Evolutionary conservation across 169 alveolate species (phyloP).

Genomic region (Miamiensis avidus): DNA sequence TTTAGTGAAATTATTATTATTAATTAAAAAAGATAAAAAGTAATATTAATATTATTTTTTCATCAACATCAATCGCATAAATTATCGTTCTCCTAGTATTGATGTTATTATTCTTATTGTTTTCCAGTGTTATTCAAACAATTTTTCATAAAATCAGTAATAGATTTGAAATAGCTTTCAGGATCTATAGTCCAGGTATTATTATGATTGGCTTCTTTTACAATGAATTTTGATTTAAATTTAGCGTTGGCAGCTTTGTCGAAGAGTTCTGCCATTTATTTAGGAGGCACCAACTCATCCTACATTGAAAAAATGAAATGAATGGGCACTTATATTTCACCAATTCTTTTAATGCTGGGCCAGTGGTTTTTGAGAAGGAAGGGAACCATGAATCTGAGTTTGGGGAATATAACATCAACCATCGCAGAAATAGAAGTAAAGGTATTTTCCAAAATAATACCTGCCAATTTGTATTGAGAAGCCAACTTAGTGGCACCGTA

Average conservation of each 20-base stretch:
- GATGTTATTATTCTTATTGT: background rate
- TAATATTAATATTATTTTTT: no score
- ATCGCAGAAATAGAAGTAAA: slow-evolving; percentile 75
- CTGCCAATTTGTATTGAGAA: slow-evolving; percentile 39
- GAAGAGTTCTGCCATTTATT: slow-evolving; percentile 55
- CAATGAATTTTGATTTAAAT: slow-evolving; percentile 15
- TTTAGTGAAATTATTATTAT: no score
- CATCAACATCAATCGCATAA: no score
- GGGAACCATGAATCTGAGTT: slow-evolving; percentile 44
- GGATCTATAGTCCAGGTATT: slow-evolving; percentile 67
- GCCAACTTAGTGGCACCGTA: slow-evolving; percentile 55
- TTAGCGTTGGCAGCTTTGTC: slow-evolving; percentile 45
- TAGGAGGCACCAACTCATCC: slow-evolving; percentile 78
- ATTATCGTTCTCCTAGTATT: background rate
- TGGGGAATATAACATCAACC: slow-evolving; percentile 71
- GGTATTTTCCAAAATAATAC: slow-evolving; percentile 83
- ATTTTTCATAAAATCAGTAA: background rate
- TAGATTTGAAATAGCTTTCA: slow-evolving; percentile 56
- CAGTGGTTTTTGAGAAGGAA: slow-evolving; percentile 63
- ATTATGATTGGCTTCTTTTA: slow-evolving; percentile 71
- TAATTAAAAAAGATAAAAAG: no score
- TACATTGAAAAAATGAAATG: slow-evolving; percentile 62
- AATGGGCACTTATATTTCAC: slow-evolving; percentile 64
- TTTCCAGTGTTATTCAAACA: background rate
- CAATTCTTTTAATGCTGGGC: slow-evolving; percentile 64